phyloP scores from a whole-genome alignment of 1,284 basidiomycete species.

The Microbotryum saponariae region DNA sequence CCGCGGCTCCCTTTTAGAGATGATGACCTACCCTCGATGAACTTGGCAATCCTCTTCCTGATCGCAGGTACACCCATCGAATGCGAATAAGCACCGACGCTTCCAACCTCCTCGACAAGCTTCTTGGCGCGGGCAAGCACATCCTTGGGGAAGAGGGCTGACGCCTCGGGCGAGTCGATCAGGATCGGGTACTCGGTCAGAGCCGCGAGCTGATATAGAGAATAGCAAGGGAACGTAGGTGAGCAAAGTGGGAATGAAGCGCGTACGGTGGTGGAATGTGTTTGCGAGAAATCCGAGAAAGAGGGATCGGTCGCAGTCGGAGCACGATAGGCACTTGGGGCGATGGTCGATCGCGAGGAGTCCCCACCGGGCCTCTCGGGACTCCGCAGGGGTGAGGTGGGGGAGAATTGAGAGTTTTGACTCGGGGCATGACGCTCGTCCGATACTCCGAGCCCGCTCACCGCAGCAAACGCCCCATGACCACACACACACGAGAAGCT shows the following conservation, averaged over 20 bases:
- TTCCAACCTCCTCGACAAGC: conserved; percentile 79
- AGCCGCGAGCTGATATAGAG: conserved; percentile 60
- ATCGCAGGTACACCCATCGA: conserved; percentile 88
- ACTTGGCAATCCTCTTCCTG: conserved; percentile 78
- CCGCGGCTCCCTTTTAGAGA: background rate
- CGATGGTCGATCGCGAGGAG: too few species aligned
- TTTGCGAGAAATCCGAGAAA: too few species aligned
- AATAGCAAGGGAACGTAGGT: background rate
- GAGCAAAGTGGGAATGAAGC: too few species aligned
- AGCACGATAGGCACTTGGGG: too few species aligned
- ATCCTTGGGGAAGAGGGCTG: conserved; percentile 72
- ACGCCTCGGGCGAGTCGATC: conserved; percentile 60
- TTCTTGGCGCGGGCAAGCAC: conserved; percentile 74
- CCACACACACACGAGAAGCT: background rate
- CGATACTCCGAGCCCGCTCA: too few species aligned
- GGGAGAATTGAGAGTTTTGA: too few species aligned
- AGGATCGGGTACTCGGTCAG: conserved; percentile 87
- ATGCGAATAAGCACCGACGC: conserved; percentile 91
- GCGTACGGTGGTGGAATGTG: too few species aligned
- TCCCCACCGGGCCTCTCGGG: too few species aligned
- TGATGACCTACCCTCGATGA: conserved; percentile 64
- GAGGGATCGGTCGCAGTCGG: too few species aligned
- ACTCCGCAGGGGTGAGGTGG: too few species aligned
- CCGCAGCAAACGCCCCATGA: too few species aligned
- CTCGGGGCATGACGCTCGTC: too few species aligned